Conservation (phyloP, 2,329 filamentous ascomycete species). For the Verticillium isaacii region DNA sequence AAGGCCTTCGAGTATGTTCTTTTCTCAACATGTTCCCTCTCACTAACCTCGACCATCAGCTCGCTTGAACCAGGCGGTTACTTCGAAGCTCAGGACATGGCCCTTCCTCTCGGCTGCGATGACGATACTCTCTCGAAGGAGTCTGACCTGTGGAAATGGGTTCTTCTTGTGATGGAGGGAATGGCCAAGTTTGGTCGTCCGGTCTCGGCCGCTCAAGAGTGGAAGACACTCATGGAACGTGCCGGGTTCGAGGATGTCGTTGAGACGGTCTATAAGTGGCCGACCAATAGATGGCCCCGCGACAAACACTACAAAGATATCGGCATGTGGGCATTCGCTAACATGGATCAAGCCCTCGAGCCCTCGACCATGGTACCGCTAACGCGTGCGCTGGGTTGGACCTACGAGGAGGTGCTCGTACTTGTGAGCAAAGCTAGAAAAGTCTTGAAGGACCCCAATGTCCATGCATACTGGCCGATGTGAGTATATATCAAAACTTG, state of each 20-base stretch:
- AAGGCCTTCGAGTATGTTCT: constrained; percentile 14
- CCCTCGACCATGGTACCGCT: constrained; percentile 29
- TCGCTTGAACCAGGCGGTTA: constrained; percentile 27
- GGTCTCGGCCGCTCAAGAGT: constrained; percentile 19
- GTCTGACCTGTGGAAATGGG: constrained; percentile 8
- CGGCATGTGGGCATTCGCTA: constrained; percentile 24
- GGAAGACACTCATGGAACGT: constrained; percentile 18
- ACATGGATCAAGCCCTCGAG: constrained; percentile 25
- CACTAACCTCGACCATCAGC: constrained; percentile 6
- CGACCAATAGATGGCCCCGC: constrained; percentile 30
- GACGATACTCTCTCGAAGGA: constrained; percentile 23
- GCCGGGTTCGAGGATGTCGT: constrained; percentile 29
- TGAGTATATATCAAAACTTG: neutral
- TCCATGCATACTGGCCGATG: constrained; percentile 20
- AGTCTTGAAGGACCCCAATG: constrained; percentile 16
- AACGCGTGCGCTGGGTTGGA: constrained; percentile 30
- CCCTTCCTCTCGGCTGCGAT: constrained; percentile 22
- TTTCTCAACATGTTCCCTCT: constrained; percentile 2
- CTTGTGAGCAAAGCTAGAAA: constrained; percentile 18
- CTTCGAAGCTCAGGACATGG: constrained; percentile 25
- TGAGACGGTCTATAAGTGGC: constrained; percentile 25
- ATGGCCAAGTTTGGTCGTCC: constrained; percentile 23
- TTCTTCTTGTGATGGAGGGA: constrained; percentile 16
- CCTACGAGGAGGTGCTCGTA: constrained; percentile 20
- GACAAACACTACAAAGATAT: constrained; percentile 28